These are phyloP conservation scores for Xylariaceae sp. DNA, from an alignment of 2,329 filamentous ascomycete genomes.

Conservation along the genomic window DNA sequence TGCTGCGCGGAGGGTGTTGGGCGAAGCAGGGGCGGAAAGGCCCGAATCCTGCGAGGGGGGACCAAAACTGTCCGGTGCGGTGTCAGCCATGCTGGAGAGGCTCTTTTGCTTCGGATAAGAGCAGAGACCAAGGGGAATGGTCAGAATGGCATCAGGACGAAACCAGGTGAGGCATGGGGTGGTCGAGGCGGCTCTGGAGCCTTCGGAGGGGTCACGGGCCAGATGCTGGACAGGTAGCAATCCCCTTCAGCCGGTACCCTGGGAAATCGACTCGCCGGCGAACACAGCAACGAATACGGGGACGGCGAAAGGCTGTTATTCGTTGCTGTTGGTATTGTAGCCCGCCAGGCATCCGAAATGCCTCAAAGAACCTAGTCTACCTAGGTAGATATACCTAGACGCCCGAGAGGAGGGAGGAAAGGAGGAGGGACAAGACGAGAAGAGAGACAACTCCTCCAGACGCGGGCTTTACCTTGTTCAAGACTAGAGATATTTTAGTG, in stretches of 20 bases:
- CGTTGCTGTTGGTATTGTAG: background rate
- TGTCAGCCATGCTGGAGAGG: constrained; percentile 18
- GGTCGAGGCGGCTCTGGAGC: background rate
- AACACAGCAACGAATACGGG: background rate
- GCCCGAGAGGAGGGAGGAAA: background rate
- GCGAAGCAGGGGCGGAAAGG: constrained; percentile 22
- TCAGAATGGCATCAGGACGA: background rate
- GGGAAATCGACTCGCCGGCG: background rate
- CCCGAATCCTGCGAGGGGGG: constrained; percentile 17
- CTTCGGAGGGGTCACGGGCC: background rate
- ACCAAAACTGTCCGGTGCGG: constrained; percentile 14
- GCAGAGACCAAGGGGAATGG: too few species aligned
- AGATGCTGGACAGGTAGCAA: background rate
- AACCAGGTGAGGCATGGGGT: background rate
- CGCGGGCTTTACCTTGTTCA: background rate
- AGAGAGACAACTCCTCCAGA: background rate
- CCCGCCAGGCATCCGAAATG: background rate
- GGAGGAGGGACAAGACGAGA: background rate
- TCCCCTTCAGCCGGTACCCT: background rate
- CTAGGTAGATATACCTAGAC: too few species aligned
- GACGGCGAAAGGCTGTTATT: too few species aligned
- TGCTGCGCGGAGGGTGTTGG: constrained; percentile 7
- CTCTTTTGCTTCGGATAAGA: background rate
- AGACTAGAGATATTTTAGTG: background rate
- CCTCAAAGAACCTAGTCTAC: background rate